Evolutionary conservation across 1,284 basidiomycete species (phyloP), one percentile per base, ranked within the genome.

Genomic region (Pseudozyma pruni): DNA sequence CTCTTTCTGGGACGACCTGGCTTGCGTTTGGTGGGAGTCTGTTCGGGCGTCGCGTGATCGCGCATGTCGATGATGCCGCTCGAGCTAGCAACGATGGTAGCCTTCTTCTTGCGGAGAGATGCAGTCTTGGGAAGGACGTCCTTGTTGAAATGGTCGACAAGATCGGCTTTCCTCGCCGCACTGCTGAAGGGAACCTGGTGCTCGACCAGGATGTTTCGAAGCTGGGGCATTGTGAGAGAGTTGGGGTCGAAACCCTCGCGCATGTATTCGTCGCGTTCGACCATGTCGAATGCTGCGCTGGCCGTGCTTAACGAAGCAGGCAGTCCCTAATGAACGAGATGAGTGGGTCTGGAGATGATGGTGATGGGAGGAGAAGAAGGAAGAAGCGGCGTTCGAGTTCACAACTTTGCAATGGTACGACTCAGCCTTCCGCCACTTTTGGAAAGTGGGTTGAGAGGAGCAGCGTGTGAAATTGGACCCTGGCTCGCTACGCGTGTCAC

Each of bases 101-200:
- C 85, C 66, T 91, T 89, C 70, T 87, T 89, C 80, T 87, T 88
- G 43, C 71, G 63, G 1, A 75, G 43, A 8, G 35, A 48, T 1
- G 60, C 53, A 14, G 49, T 33, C 54, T 69, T 23, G 72, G 74
- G 42, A 54, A 67, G 34, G 60, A 79, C 43, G 57, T 71, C 85
- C 53, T 87, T 86, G 59, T 92, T 88, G 83, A 94, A 98, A 4
- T 90, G 84, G 35, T 88, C 85, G 10, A 97, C 87, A 22, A 98
- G 88, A 75, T 92, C 93, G 7, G 89, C 86, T 83, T 98, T 98
- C 66, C 91, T 92, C 75, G 91, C 90, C 1, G 89, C 88, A 3
- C 89, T 87, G 7, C 91, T 88, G 83, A 90, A 92, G 29, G 86
- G 85, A 75, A 95, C 85, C 64, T 90, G 88, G 84, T 98, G 92